Evolutionary conservation across 192 early-diverging fungal genomes (phyloP), one percentile per base, ranked within the genome.

Genomic region (Nowakowskiella sp.): DNA sequence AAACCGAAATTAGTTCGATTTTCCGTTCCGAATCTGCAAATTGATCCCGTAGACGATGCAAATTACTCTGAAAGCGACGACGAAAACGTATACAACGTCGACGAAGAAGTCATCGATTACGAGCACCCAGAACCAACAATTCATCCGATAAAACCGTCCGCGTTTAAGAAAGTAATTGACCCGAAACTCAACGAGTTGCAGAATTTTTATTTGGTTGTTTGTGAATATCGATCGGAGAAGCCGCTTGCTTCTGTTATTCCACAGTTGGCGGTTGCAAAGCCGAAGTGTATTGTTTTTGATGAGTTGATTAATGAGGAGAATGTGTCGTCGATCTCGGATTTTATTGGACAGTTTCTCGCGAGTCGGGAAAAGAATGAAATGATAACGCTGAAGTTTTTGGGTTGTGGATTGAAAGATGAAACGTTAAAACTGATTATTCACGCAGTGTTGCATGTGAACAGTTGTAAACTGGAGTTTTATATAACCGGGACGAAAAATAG

Each of bases 401-500:
- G 19, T 4, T 42, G 31, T 8, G 19, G 10, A 23, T 8, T 21
- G 13, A 27, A 29, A n/a, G 31, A 9, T 30, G 43, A 10, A 25
- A 33, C 13, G 31, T 28, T 5, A 24, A 45, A 33, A 25, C 36
- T 79, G 81, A 69, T 64, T 21, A 29, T 79, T 31, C 83, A 85
- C 51, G 60, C 84, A 46, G 51, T 91, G 5, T 58, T 85, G 3
- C 85, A 89, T 67, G 82, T 85, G 53, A 47, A 89, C 32, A 73
- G 82, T 51, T 22, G 45, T 25, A 49, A 49, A 54, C 52, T 13
- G 19, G 13, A 19, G 36, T 19, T 19, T 39, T 19, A 19, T 13
- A 19, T 39, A 19, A 39, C 13, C 36, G 13, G 13, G 36, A 39
- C 36, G 36, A 39, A 39, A n/a, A n/a, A n/a, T n/a, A n/a, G n/a